Base-by-base conservation (phyloP, 768 basidiomycete genomes). In the Suillus tomentosus region DNA sequence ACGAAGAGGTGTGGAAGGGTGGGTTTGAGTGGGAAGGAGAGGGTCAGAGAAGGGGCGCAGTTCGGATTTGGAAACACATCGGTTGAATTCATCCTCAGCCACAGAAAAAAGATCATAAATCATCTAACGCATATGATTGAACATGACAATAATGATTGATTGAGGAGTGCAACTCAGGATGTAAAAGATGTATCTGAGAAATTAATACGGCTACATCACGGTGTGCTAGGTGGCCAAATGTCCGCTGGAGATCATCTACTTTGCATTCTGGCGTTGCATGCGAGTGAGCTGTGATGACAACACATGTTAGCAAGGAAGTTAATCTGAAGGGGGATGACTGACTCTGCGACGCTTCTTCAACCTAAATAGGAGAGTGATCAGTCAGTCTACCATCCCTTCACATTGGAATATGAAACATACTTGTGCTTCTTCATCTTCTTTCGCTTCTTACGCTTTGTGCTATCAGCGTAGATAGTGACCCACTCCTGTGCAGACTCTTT, bases 351-450 rank as follows among this genome's bases (percentile, higher is more conserved):
- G 87, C 83, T 96, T 96, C 87, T 89, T 92, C 72, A 93, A 84
- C 81, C 93, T 94, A 57, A 65, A 59, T 27, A 61, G 34, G 43
- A 58, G 24, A 36, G 34, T 36, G 56, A 31, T 42, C 11, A 59
- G 57, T n/a, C 66, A 64, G 40, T 65, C 34, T 57, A 27, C 31
- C 24, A 27, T 57, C 48, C 64, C 15, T n/a, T 50, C 51, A 58
- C n/a, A 42, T 64, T 61, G 51, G 50, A 9, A 61, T 31, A 34
- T 31, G 56, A 34, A 3, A 82, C 91, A 77, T 72, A 94, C 94
- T 96, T 96, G 77, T 96, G 95, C 79, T 95, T 96, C 85, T 90
- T 94, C 89, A 96, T 96, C 87, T 96, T 96, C 87, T 88, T 91
- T 82, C 87, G 82, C 69, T 87, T 84, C 82, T 95, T 95, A 76